Conservation (phyloP, 116 monocot species). For the Zostera marina region DNA sequence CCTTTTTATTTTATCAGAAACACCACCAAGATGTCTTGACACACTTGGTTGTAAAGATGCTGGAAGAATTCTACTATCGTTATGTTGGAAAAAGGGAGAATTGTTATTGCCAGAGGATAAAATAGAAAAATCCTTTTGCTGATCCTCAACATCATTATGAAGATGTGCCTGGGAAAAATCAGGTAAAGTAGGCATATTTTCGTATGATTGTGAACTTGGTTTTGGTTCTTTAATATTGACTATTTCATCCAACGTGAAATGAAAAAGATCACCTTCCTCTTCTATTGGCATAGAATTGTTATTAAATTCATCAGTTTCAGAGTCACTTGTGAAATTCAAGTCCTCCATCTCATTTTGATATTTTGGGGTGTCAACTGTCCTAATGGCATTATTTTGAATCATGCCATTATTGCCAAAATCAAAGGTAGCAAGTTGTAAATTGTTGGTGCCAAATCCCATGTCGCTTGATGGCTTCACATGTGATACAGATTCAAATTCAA, state of each 20-base stretch:
- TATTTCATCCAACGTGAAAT: background rate
- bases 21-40: background rate
- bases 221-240: background rate
- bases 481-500: background rate
- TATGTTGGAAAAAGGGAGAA: background rate
- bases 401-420: too few relatives aligned
- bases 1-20: background rate
- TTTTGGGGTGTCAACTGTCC: background rate
- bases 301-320: background rate
- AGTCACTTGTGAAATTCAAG: slow-evolving; percentile 3
- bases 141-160: background rate
- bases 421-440: too few relatives aligned
- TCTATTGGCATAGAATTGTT: background rate
- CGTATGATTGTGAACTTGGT: background rate
- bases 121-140: background rate
- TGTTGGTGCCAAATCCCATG: background rate
- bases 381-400: background rate
- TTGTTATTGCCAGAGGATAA: background rate
- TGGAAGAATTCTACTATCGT: slow-evolving; percentile 1
- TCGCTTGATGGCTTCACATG: background rate
- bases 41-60: background rate
- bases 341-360: background rate
- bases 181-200: background rate
- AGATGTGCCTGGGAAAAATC: background rate
- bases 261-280: background rate